phyloP scores from a whole-genome alignment of 345 rosid species.

The Firmiana major region DNA sequence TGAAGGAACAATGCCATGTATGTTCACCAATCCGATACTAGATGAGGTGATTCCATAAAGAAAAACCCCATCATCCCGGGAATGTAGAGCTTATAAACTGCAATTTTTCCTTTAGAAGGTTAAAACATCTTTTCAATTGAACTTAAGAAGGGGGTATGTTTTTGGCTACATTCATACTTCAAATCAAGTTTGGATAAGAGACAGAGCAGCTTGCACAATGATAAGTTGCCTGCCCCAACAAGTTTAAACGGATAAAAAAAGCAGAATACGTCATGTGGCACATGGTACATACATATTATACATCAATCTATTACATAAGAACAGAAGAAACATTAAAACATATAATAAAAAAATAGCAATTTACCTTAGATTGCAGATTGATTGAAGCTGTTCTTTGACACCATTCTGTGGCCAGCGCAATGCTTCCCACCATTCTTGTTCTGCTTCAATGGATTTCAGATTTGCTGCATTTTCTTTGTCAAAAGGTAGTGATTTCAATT shows the following conservation, averaged over 20 bases:
- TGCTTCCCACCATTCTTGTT: not conserved
- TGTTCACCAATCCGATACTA: not conserved
- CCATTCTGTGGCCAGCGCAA: not conserved
- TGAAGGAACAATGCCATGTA: no score
- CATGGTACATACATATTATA: not conserved
- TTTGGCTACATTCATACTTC: no score
- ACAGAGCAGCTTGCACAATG: not conserved
- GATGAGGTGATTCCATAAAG: not conserved
- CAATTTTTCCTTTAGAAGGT: no score
- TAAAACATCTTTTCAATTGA: no score
- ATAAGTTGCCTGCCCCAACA: not conserved
- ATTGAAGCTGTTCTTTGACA: not conserved
- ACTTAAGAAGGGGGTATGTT: no score
- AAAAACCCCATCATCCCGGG: not conserved
- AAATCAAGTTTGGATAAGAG: not conserved
- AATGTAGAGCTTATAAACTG: no score
- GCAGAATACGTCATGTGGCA: not conserved
- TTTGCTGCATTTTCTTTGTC: conserved; percentile 1
- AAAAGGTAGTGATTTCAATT: conserved; percentile 16
- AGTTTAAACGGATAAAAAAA: not conserved
- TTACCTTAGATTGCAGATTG: not conserved
- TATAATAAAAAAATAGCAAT: not conserved
- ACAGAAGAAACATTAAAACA: not conserved
- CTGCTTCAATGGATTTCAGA: not conserved
- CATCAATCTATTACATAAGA: not conserved